phyloP scores from a whole-genome alignment of 352 stramenopile species.

The Pythium pyrilobum region DNA sequence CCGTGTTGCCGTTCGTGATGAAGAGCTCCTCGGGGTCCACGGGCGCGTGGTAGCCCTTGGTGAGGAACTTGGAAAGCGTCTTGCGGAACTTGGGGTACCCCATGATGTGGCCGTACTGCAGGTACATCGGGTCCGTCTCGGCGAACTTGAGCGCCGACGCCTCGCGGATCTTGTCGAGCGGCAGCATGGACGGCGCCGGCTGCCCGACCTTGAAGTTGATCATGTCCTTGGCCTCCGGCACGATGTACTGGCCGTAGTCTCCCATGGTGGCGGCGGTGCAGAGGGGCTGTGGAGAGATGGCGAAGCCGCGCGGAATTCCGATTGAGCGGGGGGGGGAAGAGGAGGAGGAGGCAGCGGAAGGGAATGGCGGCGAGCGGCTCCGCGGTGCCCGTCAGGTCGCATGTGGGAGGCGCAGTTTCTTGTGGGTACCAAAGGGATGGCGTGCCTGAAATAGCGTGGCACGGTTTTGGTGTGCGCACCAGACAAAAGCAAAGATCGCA shows the following conservation, averaged over 20 bases:
- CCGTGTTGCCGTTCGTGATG: slow-evolving; percentile 91
- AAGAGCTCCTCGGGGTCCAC: slow-evolving; percentile 87
- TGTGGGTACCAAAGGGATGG: too few species aligned
- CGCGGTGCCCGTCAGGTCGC: too few species aligned
- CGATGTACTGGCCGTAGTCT: slow-evolving; percentile 82
- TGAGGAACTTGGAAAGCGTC: slow-evolving; percentile 71
- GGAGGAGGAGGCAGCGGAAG: not conserved
- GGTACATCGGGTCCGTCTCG: slow-evolving; percentile 82
- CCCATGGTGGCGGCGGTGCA: slow-evolving; percentile 40
- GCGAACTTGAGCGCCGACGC: slow-evolving; percentile 73
- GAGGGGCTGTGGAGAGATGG: not conserved
- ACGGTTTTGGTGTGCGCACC: too few species aligned
- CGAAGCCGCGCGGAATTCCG: not conserved
- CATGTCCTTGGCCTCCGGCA: slow-evolving; percentile 71
- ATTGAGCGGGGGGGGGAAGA: not conserved
- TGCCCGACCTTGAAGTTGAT: slow-evolving; percentile 91
- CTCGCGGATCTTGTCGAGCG: slow-evolving; percentile 84
- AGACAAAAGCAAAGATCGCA: too few species aligned
- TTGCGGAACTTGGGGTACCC: slow-evolving; percentile 85
- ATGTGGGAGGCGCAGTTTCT: too few species aligned
- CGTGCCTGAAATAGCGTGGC: too few species aligned
- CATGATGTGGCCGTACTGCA: slow-evolving; percentile 88
- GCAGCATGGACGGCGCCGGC: slow-evolving; percentile 74
- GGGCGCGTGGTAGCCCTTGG: slow-evolving; percentile 63
- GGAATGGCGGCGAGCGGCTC: too few species aligned